Percentiles rank a stretch among this genome's conserved stretches.
phyloP scores from a whole-genome alignment of 164 flowering plant genomes.

The Aristolochia californica region DNA sequence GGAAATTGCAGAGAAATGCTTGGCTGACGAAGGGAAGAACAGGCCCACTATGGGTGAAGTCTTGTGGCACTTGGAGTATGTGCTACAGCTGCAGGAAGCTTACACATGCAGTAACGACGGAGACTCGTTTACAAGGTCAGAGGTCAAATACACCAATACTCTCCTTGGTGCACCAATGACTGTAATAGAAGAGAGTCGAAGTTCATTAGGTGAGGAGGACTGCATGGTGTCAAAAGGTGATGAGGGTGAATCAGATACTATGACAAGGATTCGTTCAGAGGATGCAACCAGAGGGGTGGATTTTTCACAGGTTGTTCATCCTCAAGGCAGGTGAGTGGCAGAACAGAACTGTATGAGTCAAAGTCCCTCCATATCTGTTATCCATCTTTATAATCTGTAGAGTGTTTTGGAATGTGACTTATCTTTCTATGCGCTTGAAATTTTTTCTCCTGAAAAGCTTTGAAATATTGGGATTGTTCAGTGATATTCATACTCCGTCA shows the following conservation, averaged over 20 bases:
- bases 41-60: slow-evolving; percentile 72
- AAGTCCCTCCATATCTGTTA: too few species aligned
- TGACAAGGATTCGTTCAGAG: background rate
- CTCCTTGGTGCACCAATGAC: slow-evolving; percentile 3
- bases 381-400: too few species aligned
- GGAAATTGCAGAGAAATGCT: slow-evolving; percentile 61
- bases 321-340: slow-evolving; percentile 13
- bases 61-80: slow-evolving; percentile 61
- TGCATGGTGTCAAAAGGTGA: background rate
- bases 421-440: too few species aligned
- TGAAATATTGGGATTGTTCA: too few species aligned
- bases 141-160: slow-evolving; percentile 10
- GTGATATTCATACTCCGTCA: too few species aligned
- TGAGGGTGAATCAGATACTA: background rate
- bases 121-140: slow-evolving; percentile 23
- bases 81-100: slow-evolving; percentile 55
- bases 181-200: slow-evolving; percentile 12
- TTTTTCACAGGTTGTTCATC: slow-evolving; percentile 14
- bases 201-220: slow-evolving; percentile 1
- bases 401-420: too few species aligned
- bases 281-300: slow-evolving; percentile 7
- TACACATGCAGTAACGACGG: slow-evolving; percentile 14
- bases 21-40: slow-evolving; percentile 51
- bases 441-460: too few species aligned
- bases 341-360: too few species aligned